Base-by-base conservation (phyloP, 1,284 basidiomycete genomes). In the Irpex lacteus region DNA sequence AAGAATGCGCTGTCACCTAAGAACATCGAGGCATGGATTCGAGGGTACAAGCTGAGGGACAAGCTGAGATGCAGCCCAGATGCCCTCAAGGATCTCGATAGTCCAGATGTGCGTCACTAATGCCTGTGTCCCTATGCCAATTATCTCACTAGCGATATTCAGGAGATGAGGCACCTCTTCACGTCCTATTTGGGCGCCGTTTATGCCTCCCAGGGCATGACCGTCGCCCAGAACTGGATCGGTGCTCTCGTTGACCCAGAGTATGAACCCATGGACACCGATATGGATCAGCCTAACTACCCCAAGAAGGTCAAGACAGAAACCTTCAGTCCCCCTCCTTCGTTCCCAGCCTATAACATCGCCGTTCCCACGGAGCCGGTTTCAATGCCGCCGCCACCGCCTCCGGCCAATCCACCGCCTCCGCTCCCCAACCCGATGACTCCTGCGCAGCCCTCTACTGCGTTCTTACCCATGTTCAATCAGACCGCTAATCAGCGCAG, bases 381-480 rank as follows among this genome's bases (percentile, higher is more conserved):
- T 26, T 58, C 53, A 15, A 64, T 65, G 59, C 64, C 59, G 26
- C 55, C 62, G 26, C 66, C 55, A n/a, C 77, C 75, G 52, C 75
- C 75, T 15, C 72, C 73, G 8, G 66, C 70, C 8, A 67, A 75
- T 21, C 75, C 74, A 56, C 73, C 75, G 8, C 72, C 75, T 18
- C 70, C 72, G 18, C 67, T 72, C 34, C 73, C 77, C 21, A 89
- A 89, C 71, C 84, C 85, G 47, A 72, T 86, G 55, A 79, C 85
- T 18, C 85, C 85, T 32, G 84, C 85, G 44, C 84, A 85, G 69
- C 85, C 85, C 4, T 75, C 80, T 64, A 74, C 84, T 36, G 82
- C 87, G 11, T 89, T 89, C 72, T 74, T 91, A 26, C 87, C 88
- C 0, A 71, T 87, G 40, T 91, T 92, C 75, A 91, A 91, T 72